Conservation (phyloP, 441 rosid species). For the Bocquillonia castaneifolia region DNA sequence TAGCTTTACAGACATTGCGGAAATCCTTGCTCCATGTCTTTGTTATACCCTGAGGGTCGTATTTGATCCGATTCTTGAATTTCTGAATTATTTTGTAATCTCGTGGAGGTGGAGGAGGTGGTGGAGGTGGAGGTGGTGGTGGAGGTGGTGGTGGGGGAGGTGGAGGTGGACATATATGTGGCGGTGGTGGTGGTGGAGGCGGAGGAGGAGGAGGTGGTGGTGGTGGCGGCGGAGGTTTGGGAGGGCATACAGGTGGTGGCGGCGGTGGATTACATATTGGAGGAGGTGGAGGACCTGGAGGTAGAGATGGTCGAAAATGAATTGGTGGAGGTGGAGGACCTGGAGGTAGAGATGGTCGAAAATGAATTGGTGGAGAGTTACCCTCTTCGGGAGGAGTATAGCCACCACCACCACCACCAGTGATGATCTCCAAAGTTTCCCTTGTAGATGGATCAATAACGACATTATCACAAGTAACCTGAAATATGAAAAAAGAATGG, state of each 20-base stretch:
- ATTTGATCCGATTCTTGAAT: not conserved
- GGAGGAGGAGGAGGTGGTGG: not conserved
- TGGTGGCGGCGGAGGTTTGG: not conserved
- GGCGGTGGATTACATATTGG: not conserved
- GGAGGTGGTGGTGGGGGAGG: slow-evolving; percentile 7
- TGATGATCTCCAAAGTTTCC: not conserved
- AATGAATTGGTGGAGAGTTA: not conserved
- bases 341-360: slow-evolving; percentile 17
- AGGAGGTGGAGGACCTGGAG: not conserved
- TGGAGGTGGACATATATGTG: slow-evolving; percentile 13
- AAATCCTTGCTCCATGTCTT: slow-evolving; percentile 20
- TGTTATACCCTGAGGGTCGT: slow-evolving; percentile 15
- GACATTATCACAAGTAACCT: not conserved
- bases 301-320: slow-evolving; percentile 1
- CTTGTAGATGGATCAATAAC: not conserved
- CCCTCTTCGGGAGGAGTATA: not conserved
- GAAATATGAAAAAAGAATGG: not conserved
- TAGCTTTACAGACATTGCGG: slow-evolving; percentile 22
- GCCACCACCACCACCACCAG: not conserved
- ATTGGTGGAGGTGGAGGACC: slow-evolving; percentile 14
- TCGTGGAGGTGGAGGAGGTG: not conserved
- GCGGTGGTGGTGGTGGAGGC: not conserved
- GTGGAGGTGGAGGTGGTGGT: not conserved
- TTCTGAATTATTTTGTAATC: slow-evolving; percentile 3
- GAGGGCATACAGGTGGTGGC: not conserved